phyloP scores from a whole-genome alignment of 2,329 filamentous ascomycete species.

The Colletotrichum caudatum region DNA sequence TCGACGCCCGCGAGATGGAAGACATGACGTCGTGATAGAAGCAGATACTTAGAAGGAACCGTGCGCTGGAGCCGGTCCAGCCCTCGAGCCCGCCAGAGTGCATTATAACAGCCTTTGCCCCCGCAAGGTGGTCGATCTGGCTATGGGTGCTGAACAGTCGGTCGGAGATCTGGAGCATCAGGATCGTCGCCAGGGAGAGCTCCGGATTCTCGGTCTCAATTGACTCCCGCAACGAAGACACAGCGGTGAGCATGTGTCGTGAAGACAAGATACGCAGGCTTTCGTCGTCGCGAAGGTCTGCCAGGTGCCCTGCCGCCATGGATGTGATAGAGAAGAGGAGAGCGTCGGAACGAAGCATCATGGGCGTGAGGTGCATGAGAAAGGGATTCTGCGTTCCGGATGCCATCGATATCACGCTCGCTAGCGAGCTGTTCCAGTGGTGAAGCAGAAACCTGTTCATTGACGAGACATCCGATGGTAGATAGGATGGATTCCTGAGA shows the following conservation, averaged over 20 bases:
- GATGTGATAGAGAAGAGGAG: slow-evolving; percentile 48
- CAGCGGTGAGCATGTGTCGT: slow-evolving; percentile 44
- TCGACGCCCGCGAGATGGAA: slow-evolving; percentile 46
- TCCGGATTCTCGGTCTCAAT: slow-evolving; percentile 42
- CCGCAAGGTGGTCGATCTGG: slow-evolving; percentile 48
- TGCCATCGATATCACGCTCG: slow-evolving; percentile 47
- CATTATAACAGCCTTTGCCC: slow-evolving; percentile 49
- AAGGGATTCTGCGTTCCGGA: slow-evolving; percentile 47
- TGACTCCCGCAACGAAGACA: slow-evolving; percentile 29
- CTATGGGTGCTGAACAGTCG: slow-evolving; percentile 48
- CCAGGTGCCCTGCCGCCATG: slow-evolving; percentile 49
- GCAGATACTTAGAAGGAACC: slow-evolving; percentile 49
- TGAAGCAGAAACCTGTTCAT: slow-evolving; percentile 45
- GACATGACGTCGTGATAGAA: slow-evolving; percentile 50
- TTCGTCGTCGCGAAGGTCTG: slow-evolving; percentile 45
- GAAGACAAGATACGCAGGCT: slow-evolving; percentile 44
- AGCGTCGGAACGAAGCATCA: slow-evolving; percentile 46
- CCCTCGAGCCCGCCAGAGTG: slow-evolving; percentile 32
- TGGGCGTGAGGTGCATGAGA: slow-evolving; percentile 49
- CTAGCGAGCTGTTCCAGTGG: slow-evolving; percentile 48
- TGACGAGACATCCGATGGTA: slow-evolving; percentile 12
- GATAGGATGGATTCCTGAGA: slow-evolving; percentile 22
- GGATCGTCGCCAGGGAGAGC: slow-evolving; percentile 48
- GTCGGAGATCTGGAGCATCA: slow-evolving; percentile 50
- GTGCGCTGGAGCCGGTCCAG: slow-evolving; percentile 44